These are phyloP conservation scores for Calycina marina DNA, from an alignment of 2,329 filamentous ascomycete genomes.

Conservation along the genomic window DNA sequence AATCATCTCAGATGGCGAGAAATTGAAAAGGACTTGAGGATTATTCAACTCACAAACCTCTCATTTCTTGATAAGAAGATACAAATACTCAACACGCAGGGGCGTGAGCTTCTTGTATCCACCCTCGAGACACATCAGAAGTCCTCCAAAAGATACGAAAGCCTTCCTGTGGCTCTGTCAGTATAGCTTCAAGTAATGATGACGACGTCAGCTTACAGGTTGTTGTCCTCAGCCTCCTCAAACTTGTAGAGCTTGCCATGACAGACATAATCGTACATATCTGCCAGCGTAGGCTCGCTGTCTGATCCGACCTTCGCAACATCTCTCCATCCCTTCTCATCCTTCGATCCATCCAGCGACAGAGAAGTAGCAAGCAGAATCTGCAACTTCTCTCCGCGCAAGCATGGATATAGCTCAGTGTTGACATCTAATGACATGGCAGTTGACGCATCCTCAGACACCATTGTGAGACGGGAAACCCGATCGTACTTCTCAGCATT, in stretches of 20 bases:
- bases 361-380: slow-evolving; percentile 76
- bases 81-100: slow-evolving; percentile 83
- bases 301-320: slow-evolving; percentile 37
- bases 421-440: slow-evolving; percentile 85
- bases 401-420: slow-evolving; percentile 74
- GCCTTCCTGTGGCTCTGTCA: slow-evolving; percentile 52
- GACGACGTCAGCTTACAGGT: slow-evolving; percentile 50
- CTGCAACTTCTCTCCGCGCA: slow-evolving; percentile 60
- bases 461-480: slow-evolving; percentile 71
- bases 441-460: slow-evolving; percentile 58
- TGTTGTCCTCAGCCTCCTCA: slow-evolving; percentile 68
- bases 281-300: slow-evolving; percentile 49
- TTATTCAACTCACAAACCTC: no score
- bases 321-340: slow-evolving; percentile 75
- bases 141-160: slow-evolving; percentile 84
- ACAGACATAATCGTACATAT: slow-evolving; percentile 79
- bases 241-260: slow-evolving; percentile 83
- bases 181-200: not conserved
- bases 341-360: slow-evolving; percentile 70
- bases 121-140: slow-evolving; percentile 81
- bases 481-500: slow-evolving; percentile 90
- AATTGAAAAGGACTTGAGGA: no score
- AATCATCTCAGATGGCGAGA: not conserved
- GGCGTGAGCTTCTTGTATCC: slow-evolving; percentile 93
- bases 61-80: slow-evolving; percentile 86